Evolutionary conservation across 495 filamentous ascomycete genomes (phyloP).

Genomic region (Xylona heveae): DNA sequence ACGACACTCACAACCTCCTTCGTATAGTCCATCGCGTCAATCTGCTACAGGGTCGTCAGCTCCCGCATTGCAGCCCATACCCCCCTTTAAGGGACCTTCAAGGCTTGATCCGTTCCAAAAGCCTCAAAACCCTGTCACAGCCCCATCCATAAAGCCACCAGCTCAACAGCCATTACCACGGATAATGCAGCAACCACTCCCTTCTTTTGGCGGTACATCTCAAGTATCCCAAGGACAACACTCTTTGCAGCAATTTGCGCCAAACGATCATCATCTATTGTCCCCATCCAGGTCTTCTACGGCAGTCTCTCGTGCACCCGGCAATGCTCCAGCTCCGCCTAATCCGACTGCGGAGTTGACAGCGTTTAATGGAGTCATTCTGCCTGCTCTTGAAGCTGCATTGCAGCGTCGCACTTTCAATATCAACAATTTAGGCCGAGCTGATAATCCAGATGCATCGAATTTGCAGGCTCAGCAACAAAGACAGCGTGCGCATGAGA

Average conservation of each 20-base stretch:
- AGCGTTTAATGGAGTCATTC: constrained; percentile 61
- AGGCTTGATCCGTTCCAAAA: background rate
- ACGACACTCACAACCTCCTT: constrained; percentile 1
- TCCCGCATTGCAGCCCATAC: constrained; percentile 1
- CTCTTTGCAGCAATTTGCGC: too few relatives aligned
- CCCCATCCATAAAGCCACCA: background rate
- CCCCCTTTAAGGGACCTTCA: background rate
- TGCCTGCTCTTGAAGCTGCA: constrained; percentile 78
- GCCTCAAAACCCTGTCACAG: background rate
- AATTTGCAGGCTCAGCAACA: constrained; percentile 20
- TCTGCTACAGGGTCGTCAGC: too few relatives aligned
- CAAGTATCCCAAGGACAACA: background rate
- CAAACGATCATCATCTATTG: too few relatives aligned
- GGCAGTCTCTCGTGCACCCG: background rate
- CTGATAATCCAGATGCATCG: constrained; percentile 5
- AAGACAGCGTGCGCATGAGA: constrained; percentile 57
- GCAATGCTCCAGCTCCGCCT: constrained; percentile 1
- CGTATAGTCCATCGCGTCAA: background rate
- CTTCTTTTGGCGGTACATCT: constrained; percentile 4
- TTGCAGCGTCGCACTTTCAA: constrained; percentile 55
- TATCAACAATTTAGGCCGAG: constrained; percentile 31
- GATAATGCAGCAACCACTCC: constrained; percentile 7
- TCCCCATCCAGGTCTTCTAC: background rate
- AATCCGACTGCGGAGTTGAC: constrained; percentile 19
- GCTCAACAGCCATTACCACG: constrained; percentile 4